These are phyloP conservation scores for Neofusicoccum ribis DNA, from an alignment of 2,329 filamentous ascomycete species.

Conservation along the genomic window DNA sequence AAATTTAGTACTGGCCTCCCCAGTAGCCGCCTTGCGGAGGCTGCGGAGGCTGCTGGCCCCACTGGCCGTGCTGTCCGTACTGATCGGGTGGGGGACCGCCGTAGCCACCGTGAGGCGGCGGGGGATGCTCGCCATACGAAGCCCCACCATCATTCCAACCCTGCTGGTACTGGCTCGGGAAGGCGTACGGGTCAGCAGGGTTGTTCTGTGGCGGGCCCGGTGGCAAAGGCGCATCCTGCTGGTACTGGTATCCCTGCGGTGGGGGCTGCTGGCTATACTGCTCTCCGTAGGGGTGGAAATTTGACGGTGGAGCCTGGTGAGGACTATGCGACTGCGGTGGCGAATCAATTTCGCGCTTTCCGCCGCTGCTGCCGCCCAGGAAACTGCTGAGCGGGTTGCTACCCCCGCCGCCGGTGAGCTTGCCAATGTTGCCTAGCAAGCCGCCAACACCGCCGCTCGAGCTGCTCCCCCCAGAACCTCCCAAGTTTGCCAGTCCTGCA, in stretches of 20 bases:
- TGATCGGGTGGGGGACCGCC: not conserved
- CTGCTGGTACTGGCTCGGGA: conserved; percentile 17
- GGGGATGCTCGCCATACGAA: not conserved
- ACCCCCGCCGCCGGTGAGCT: conserved; percentile 3
- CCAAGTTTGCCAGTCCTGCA: not conserved
- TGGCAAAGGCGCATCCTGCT: conserved; percentile 17
- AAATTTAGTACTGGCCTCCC: conserved; percentile 18
- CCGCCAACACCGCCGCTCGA: conserved; percentile 13
- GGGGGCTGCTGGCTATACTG: not conserved
- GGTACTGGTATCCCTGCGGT: conserved; percentile 10
- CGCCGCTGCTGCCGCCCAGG: conserved; percentile 13
- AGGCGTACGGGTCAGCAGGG: conserved; percentile 14
- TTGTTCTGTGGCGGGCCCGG: conserved; percentile 15
- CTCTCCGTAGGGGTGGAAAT: conserved; percentile 6
- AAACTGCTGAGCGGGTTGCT: conserved; percentile 17
- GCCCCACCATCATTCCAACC: conserved; percentile 11
- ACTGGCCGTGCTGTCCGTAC: conserved; percentile 10
- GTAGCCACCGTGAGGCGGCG: conserved; percentile 11
- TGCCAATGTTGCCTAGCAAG: conserved; percentile 12
- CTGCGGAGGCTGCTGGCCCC: conserved; percentile 9
- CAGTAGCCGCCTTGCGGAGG: conserved; percentile 17
- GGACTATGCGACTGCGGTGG: not conserved
- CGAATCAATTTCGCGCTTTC: conserved; percentile 16
- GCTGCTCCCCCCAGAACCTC: conserved; percentile 4
- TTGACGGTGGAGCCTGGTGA: not conserved